Evolutionary conservation across 129 eudicot species (phyloP).

Genomic region (Heracleum sosnowskyi): DNA sequence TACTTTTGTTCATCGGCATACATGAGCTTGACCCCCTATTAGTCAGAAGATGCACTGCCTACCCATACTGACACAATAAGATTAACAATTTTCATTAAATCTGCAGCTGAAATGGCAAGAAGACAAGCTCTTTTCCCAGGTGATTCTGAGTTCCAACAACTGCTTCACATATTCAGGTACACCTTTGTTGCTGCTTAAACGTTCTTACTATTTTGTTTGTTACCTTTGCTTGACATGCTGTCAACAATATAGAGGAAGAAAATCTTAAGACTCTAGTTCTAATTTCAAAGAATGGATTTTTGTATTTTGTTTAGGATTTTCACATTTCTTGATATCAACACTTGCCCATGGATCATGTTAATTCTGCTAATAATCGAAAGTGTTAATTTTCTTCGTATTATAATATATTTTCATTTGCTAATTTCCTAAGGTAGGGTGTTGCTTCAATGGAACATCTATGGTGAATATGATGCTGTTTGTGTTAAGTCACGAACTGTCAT

Average conservation of each 20-base stretch:
- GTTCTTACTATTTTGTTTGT: background rate
- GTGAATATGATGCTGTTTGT: background rate
- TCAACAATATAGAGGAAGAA: background rate
- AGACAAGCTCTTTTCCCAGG: conserved; percentile 97
- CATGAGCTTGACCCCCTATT: background rate
- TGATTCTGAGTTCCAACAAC: conserved; percentile 92
- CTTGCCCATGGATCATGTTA: background rate
- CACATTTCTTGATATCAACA: background rate
- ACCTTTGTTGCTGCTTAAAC: background rate
- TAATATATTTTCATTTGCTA: background rate
- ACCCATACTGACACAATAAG: too few relatives aligned
- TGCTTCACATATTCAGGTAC: conserved; percentile 88
- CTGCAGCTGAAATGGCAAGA: conserved; percentile 85
- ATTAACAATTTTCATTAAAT: background rate
- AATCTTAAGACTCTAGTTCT: background rate
- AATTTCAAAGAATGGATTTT: background rate
- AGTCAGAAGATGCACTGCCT: background rate
- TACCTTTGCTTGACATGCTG: background rate
- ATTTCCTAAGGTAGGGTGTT: background rate
- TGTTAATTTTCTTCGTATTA: background rate
- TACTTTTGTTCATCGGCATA: background rate
- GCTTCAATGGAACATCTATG: background rate
- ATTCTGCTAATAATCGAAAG: background rate
- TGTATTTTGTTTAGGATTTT: background rate
- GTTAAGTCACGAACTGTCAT: too few relatives aligned